A percentile compares a stretch with the other conserved stretches of the same genome.
These are phyloP conservation scores for Dactylonectria estremocensis DNA, from an alignment of 2,329 filamentous ascomycete genomes.

Conservation along the genomic window DNA sequence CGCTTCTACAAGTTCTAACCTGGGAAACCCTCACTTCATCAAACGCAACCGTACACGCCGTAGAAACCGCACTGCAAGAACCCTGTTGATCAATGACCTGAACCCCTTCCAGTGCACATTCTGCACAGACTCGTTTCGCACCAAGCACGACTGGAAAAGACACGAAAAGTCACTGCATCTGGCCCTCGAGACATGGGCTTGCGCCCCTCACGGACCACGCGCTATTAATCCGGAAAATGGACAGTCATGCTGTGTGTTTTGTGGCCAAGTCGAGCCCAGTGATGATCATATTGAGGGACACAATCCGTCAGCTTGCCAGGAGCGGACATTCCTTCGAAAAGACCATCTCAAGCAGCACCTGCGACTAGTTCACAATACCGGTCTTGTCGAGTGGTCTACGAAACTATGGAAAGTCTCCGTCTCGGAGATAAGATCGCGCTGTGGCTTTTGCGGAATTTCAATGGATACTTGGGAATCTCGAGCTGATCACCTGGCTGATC, in stretches of 20 bases:
- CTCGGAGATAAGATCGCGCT: conserved; percentile 55
- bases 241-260: conserved; percentile 54
- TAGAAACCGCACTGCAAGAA: not conserved
- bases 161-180: conserved; percentile 65
- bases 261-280: conserved; percentile 50
- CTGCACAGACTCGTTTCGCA: conserved; percentile 61
- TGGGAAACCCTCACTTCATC: not conserved
- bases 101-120: conserved; percentile 60
- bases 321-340: conserved; percentile 61
- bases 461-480: conserved; percentile 56
- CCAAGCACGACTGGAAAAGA: conserved; percentile 63
- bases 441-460: conserved; percentile 57
- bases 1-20: conserved; percentile 30
- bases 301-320: conserved; percentile 63
- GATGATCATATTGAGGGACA: conserved; percentile 53
- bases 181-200: conserved; percentile 64
- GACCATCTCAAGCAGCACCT: conserved; percentile 62
- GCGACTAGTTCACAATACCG: conserved; percentile 57
- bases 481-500: conserved; percentile 57
- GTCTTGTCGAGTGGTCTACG: conserved; percentile 46
- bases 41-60: not conserved
- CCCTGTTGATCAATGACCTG: not conserved
- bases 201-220: conserved; percentile 51
- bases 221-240: conserved; percentile 52
- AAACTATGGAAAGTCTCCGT: conserved; percentile 55